Percentiles rank a stretch among this genome's conserved stretches.
Evolutionary conservation across 257 asterid species (phyloP).

Genomic region (Capsicum baccatum): DNA sequence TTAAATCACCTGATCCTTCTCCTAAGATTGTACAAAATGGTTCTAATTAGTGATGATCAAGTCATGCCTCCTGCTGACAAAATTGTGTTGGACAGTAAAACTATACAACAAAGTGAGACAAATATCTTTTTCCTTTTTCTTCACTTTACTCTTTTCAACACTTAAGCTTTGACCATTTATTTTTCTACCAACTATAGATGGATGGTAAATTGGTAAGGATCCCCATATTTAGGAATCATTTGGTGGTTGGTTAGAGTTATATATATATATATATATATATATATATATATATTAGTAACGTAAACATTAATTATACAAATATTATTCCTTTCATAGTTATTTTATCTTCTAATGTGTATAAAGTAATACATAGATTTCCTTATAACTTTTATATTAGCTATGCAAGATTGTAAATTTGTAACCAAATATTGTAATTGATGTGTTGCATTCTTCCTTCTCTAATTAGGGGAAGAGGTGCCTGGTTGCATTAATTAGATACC

Average conservation of each 20-base stretch:
- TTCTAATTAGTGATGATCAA: not conserved
- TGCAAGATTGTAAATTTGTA: too few species aligned
- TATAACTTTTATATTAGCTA: too few species aligned
- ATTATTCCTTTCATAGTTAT: too few species aligned
- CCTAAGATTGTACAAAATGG: constrained; percentile 32
- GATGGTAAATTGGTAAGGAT: not conserved
- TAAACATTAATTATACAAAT: too few species aligned
- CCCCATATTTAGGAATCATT: too few species aligned
- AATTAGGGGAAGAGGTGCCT: not conserved
- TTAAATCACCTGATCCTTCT: constrained; percentile 37
- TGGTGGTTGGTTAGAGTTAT: too few species aligned
- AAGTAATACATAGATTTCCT: too few species aligned
- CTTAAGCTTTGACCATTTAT: not conserved
- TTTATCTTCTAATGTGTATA: too few species aligned
- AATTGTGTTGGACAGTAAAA: constrained; percentile 43
- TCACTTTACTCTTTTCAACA: too few species aligned
- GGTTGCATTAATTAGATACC: not conserved
- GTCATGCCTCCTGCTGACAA: not conserved
- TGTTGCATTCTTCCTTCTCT: not conserved
- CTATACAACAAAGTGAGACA: constrained; percentile 10
- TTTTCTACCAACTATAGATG: not conserved
- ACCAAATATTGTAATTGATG: too few species aligned
- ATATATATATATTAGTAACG: too few species aligned
- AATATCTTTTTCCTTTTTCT: not conserved
- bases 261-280: too few species aligned